Evolutionary conservation across 306 rosid species (phyloP), one percentile per base, ranked within the genome.

Genomic region (Trifolium dubium): DNA sequence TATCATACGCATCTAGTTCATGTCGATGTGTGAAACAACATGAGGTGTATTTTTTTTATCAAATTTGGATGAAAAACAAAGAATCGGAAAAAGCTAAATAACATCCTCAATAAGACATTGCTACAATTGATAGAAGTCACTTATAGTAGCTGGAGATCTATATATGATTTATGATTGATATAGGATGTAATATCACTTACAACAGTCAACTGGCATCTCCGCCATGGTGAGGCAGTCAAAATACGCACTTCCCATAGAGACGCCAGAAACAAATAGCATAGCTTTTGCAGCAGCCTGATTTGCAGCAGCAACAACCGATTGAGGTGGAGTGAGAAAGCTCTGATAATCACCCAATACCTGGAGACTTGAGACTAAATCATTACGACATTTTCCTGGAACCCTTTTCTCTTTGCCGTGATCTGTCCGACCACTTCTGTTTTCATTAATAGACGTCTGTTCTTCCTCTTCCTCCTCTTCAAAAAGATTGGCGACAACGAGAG

Each of bases 241-340:
- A 80, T 91, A 93, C 43, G 88, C 86, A 82, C 85, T 91, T 68
- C 90, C 97, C 23, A 76, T 67, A 69, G 79, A 71, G 78, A 91
- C 83, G 77, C 96, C 95, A 34, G 99, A 92, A 79, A 86, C 73
- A 78, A 88, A 83, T 49, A 94, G 80, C 90, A 92, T 86, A 60
- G 99, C 95, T 75, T 94, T 94, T 30, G 93, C 95, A 58, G 92
- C 97, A 50, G 95, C 99, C 85, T 94, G 97, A 87, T 94, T 92
- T 46, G 92, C 91, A 29, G 93, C 88, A 72, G 88, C 50, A 64
- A 83, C 79, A 77, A 87, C 86, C 63, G 86, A 83, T 50, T 83
- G 91, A 74, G 97, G 97, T 49, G 99, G 96, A 76, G 88, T 67
- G 72, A 92, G 87, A 90, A 94, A 80, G 72, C 90, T 84, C 73